phyloP scores from a whole-genome alignment of 1,139 yeast species.

The Yamadazyma mexicana region DNA sequence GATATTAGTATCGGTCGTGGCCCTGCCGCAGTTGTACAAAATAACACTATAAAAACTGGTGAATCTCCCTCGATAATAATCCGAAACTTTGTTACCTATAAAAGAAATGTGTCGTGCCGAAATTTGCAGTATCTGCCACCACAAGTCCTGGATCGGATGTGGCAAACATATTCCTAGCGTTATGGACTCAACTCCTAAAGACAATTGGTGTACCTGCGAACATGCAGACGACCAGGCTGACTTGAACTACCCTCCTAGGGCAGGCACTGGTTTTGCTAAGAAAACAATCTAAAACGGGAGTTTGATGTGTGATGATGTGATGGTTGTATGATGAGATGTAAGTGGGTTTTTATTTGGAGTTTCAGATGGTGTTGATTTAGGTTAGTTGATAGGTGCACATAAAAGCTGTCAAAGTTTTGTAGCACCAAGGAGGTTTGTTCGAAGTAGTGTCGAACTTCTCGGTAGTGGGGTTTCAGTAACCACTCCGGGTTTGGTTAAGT shows the following conservation, averaged over 20 bases:
- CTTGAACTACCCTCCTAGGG: conserved; percentile 39
- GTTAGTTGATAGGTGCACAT: no score
- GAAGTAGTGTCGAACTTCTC: no score
- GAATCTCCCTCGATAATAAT: background rate
- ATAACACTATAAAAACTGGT: background rate
- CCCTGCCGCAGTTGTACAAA: background rate
- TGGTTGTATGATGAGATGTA: background rate
- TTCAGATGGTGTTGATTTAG: background rate
- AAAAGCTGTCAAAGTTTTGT: no score
- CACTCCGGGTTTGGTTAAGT: no score
- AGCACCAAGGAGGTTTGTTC: no score
- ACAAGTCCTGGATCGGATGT: conserved; percentile 41
- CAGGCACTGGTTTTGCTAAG: conserved; percentile 43
- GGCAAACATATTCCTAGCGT: conserved; percentile 31
- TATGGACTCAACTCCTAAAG: conserved; percentile 35
- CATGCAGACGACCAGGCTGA: conserved; percentile 24
- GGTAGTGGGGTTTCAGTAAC: no score
- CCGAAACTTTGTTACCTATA: background rate
- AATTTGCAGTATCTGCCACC: conserved; percentile 22
- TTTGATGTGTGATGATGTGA: conserved; percentile 1
- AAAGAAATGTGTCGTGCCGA: conserved; percentile 19
- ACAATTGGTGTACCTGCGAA: conserved; percentile 43
- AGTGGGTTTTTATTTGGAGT: background rate
- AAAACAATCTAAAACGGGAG: conserved; percentile 15
- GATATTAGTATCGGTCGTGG: background rate